phyloP scores from a whole-genome alignment of 1,139 yeast genomes.

The Candida sp. region DNA sequence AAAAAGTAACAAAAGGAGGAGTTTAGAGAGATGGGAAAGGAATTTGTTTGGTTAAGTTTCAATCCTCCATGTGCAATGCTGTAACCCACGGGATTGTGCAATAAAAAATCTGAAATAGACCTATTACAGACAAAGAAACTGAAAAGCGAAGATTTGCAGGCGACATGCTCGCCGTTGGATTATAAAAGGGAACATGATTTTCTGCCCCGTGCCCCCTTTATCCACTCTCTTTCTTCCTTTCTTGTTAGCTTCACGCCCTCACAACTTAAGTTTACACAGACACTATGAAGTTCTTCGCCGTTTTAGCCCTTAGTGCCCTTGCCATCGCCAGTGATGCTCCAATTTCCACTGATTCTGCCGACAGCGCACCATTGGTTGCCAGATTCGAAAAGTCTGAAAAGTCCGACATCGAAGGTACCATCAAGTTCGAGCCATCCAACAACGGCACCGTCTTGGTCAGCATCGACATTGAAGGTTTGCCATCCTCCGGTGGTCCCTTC shows the following conservation, averaged over 20 bases:
- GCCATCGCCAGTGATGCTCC: slow-evolving; percentile 22
- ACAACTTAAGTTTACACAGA: not conserved
- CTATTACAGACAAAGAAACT: too few species aligned
- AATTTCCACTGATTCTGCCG: slow-evolving; percentile 22
- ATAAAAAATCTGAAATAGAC: not conserved
- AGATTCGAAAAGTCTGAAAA: slow-evolving; percentile 13
- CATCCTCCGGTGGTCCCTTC: slow-evolving; percentile 44
- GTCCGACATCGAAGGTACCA: slow-evolving; percentile 25
- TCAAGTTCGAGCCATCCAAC: slow-evolving; percentile 31
- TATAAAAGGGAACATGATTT: not conserved
- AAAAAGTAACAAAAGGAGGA: too few species aligned
- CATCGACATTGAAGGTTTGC: slow-evolving; percentile 38
- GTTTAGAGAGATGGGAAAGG: not conserved
- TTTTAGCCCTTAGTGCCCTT: slow-evolving; percentile 16
- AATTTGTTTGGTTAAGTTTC: not conserved
- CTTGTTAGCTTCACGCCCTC: too few species aligned
- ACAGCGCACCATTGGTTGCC: slow-evolving; percentile 19
- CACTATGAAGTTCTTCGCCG: slow-evolving; percentile 9
- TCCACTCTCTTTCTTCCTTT: not conserved
- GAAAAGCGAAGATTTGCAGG: not conserved
- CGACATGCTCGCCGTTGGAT: not conserved
- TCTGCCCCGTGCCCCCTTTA: not conserved
- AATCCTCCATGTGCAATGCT: not conserved
- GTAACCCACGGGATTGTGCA: not conserved
- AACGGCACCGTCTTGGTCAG: slow-evolving; percentile 38